Conservation (phyloP, 2,329 filamentous ascomycete species). For the Rutstroemia sp. region DNA sequence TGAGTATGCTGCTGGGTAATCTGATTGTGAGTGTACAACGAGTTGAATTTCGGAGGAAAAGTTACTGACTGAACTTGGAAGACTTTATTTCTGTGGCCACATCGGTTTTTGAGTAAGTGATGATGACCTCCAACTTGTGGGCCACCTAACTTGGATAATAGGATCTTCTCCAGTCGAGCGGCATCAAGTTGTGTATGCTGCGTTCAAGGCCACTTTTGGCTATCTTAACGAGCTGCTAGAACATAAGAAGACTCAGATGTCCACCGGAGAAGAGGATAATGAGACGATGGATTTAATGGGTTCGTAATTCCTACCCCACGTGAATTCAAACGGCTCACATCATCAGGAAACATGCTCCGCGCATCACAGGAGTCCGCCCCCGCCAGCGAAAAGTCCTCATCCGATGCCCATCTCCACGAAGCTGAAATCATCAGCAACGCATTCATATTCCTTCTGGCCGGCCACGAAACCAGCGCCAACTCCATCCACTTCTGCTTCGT, state of each 20-base stretch:
- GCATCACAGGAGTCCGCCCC: slow-evolving; percentile 9
- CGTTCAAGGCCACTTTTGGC: slow-evolving; percentile 39
- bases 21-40: slow-evolving; percentile 23
- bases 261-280: slow-evolving; percentile 16
- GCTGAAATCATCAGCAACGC: slow-evolving; percentile 28
- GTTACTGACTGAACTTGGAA: neutral
- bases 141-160: neutral
- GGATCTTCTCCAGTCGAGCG: slow-evolving; percentile 33
- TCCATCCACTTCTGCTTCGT: slow-evolving; percentile 25
- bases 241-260: slow-evolving; percentile 18
- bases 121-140: neutral
- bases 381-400: too few relatives aligned
- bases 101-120: slow-evolving; percentile 34
- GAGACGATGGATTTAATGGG: slow-evolving; percentile 23
- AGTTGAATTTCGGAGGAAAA: too few relatives aligned
- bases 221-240: slow-evolving; percentile 46
- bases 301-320: neutral
- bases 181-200: slow-evolving; percentile 33
- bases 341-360: slow-evolving; percentile 18
- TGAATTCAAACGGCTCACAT: too few relatives aligned
- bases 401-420: slow-evolving; percentile 12
- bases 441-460: slow-evolving; percentile 29
- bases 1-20: slow-evolving; percentile 39
- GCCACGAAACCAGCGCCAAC: slow-evolving; percentile 30
- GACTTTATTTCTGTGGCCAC: slow-evolving; percentile 31